Conservation (phyloP, 164 flowering plant species). For the Berberis thunbergii region DNA sequence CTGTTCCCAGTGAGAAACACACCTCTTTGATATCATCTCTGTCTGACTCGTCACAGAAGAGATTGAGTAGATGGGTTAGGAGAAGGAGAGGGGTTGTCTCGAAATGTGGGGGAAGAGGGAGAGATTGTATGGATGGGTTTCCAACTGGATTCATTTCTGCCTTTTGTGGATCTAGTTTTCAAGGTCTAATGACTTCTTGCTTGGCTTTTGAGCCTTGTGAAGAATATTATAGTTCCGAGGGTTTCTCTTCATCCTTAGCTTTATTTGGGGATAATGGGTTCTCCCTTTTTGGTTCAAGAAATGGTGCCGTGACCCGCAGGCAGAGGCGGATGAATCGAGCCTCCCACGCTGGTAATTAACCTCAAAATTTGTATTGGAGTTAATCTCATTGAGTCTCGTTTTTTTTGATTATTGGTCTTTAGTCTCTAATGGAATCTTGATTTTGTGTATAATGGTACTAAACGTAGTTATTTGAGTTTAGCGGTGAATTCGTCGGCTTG, state of each 20-base stretch:
- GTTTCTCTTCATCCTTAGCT: slow-evolving; percentile 21
- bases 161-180: slow-evolving; percentile 32
- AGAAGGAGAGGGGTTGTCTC: slow-evolving; percentile 24
- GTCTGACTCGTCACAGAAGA: slow-evolving; percentile 16
- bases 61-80: slow-evolving; percentile 25
- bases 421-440: neutral
- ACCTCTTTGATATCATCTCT: slow-evolving; percentile 8
- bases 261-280: slow-evolving; percentile 29
- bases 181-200: slow-evolving; percentile 44
- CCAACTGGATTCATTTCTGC: slow-evolving; percentile 13
- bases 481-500: neutral
- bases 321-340: slow-evolving; percentile 31
- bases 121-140: neutral
- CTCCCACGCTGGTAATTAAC: slow-evolving; percentile 24
- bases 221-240: slow-evolving; percentile 31
- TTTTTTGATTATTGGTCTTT: neutral
- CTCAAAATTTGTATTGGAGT: neutral
- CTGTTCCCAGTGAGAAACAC: slow-evolving; percentile 38
- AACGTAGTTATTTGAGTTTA: neutral
- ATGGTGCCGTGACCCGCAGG: slow-evolving; percentile 15
- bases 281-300: slow-evolving; percentile 33
- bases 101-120: slow-evolving; percentile 17
- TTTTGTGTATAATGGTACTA: neutral
- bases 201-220: slow-evolving; percentile 54
- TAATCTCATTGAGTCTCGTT: neutral